Conservation (phyloP, 2,329 filamentous ascomycete species). For the Colletotrichum lindemuthianum region DNA sequence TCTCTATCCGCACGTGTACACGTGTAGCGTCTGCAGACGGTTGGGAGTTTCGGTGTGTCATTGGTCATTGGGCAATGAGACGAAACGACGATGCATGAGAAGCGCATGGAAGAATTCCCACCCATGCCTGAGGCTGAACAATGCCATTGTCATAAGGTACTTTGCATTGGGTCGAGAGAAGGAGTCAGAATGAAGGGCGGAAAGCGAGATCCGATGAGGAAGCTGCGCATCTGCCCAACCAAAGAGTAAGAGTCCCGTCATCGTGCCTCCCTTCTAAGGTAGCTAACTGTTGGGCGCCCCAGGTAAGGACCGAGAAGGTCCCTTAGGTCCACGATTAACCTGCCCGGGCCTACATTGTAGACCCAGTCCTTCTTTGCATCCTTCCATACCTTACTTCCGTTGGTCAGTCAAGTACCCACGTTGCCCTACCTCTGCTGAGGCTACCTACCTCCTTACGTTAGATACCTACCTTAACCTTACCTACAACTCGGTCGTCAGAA, state of each 20-base stretch:
- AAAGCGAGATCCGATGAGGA: neutral
- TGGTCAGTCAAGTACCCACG: slow-evolving; percentile 1
- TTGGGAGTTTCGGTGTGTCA: neutral
- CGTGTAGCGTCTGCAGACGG: neutral
- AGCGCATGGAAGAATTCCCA: slow-evolving; percentile 8
- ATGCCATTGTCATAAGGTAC: too few relatives aligned
- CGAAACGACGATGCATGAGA: neutral
- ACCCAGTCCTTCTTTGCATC: slow-evolving; percentile 9
- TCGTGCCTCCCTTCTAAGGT: too few relatives aligned
- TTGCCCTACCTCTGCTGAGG: neutral
- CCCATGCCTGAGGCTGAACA: neutral
- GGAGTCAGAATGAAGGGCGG: neutral
- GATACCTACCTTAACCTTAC: too few relatives aligned
- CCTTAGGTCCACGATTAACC: too few relatives aligned
- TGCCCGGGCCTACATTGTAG: neutral
- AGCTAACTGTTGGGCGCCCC: too few relatives aligned
- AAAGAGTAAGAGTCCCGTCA: too few relatives aligned
- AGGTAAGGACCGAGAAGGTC: neutral
- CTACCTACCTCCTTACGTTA: neutral
- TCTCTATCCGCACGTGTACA: neutral
- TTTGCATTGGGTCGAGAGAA: slow-evolving; percentile 2
- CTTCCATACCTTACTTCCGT: slow-evolving; percentile 15
- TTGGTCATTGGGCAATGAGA: slow-evolving; percentile 2
- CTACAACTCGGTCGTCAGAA: neutral
- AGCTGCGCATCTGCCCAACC: neutral